Evolutionary conservation across 2,329 filamentous ascomycete species (phyloP).

Genomic region (Lasiodiplodia sp.): DNA sequence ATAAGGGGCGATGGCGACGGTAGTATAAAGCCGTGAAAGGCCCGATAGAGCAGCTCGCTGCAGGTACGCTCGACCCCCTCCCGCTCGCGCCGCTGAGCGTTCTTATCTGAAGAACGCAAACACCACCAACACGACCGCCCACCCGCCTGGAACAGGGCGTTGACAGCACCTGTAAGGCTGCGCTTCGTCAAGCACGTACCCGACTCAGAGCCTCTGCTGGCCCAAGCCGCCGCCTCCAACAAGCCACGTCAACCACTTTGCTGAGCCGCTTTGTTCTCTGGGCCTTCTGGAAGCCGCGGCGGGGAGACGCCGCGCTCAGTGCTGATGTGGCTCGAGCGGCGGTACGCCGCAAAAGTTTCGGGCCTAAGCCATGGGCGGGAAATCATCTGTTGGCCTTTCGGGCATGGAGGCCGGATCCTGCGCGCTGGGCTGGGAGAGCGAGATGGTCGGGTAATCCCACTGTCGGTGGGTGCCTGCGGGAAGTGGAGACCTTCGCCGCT

Average conservation of each 20-base stretch:
- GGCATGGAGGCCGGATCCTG: conserved; percentile 20
- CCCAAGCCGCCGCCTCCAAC: conserved; percentile 7
- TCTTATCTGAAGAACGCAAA: conserved; percentile 10
- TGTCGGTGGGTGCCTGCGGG: conserved; percentile 13
- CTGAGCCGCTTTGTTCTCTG: conserved; percentile 15
- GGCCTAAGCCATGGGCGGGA: conserved; percentile 12
- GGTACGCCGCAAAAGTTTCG: conserved; percentile 23
- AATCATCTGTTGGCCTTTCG: conserved; percentile 12
- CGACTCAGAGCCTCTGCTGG: conserved; percentile 6
- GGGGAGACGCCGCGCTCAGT: conserved; percentile 14
- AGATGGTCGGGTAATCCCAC: conserved; percentile 20
- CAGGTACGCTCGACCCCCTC: neutral
- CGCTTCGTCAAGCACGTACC: conserved; percentile 20
- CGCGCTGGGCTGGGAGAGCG: neutral
- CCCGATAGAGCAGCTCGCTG: conserved; percentile 3
- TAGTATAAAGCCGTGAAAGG: conserved; percentile 24
- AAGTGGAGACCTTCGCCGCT: conserved; percentile 20
- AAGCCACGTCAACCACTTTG: conserved; percentile 27
- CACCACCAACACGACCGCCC: conserved; percentile 12
- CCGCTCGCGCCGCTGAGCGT: conserved; percentile 5
- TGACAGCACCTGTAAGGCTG: conserved; percentile 25
- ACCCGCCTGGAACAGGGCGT: conserved; percentile 17
- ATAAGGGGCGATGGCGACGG: conserved; percentile 24
- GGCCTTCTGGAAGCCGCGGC: conserved; percentile 23
- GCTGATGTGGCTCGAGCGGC: conserved; percentile 17